phyloP scores from a whole-genome alignment of 139 green algal species.

The Astrephomene gubernaculifera region DNA sequence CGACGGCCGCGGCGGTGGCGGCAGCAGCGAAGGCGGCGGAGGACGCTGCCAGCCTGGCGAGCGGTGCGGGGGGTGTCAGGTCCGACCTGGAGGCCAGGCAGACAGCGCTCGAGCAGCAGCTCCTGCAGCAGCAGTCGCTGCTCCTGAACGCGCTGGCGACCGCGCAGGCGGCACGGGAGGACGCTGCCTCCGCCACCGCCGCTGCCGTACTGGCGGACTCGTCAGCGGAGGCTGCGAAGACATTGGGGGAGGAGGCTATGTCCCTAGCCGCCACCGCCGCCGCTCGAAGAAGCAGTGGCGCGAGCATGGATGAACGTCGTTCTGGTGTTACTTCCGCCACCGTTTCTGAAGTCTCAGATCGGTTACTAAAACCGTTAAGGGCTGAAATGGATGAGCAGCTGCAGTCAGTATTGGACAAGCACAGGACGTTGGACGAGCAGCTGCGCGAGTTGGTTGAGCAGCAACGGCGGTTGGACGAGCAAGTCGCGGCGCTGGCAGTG shows the following conservation, averaged over 20 bases:
- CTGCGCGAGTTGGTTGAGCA: neutral
- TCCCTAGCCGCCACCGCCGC: neutral
- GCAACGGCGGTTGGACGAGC: conserved; percentile 2
- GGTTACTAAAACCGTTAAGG: too few relatives aligned
- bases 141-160: too few relatives aligned
- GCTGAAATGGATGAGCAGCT: too few relatives aligned
- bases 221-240: neutral
- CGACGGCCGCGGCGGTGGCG: neutral
- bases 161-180: too few relatives aligned
- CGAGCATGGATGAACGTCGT: too few relatives aligned
- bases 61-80: neutral
- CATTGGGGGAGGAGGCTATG: neutral
- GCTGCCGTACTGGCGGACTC: neutral
- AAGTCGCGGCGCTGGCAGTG: neutral
- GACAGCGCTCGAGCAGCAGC: too few relatives aligned
- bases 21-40: neutral
- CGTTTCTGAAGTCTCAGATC: too few relatives aligned
- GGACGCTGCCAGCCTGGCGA: neutral
- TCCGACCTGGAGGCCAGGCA: too few relatives aligned
- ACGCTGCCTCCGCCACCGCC: neutral
- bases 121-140: neutral
- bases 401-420: too few relatives aligned
- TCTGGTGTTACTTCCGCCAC: too few relatives aligned
- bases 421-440: conserved; percentile 39
- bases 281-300: too few relatives aligned